Conservation (phyloP, 1,284 basidiomycete species). For the Cutaneotrichosporon sp. region DNA sequence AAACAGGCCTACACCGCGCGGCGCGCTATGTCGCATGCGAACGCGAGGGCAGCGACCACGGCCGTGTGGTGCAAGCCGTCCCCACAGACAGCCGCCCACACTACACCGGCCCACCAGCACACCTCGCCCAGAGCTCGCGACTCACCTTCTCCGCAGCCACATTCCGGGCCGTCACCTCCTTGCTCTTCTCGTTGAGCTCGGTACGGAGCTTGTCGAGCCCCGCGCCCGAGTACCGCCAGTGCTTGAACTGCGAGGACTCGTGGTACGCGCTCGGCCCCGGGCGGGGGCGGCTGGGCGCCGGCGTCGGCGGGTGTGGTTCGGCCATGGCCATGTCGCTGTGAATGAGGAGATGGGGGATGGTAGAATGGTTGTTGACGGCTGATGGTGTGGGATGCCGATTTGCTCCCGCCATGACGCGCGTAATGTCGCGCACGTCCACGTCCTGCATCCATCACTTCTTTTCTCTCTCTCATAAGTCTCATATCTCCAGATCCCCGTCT, state of each 20-base stretch:
- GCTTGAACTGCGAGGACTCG: conserved; percentile 77
- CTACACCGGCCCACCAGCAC: too few species aligned
- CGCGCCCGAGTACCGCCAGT: conserved; percentile 81
- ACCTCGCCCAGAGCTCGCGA: too few species aligned
- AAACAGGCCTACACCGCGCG: too few species aligned
- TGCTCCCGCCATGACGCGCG: neutral
- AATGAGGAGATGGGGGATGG: neutral
- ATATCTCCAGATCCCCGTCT: too few species aligned
- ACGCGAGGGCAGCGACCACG: too few species aligned
- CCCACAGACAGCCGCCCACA: neutral
- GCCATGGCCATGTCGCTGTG: too few species aligned
- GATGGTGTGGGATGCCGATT: neutral
- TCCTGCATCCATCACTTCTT: neutral
- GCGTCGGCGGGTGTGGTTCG: neutral
- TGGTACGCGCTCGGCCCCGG: conserved; percentile 62
- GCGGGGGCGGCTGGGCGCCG: conserved; percentile 3
- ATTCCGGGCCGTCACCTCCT: conserved; percentile 69
- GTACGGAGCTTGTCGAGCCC: conserved; percentile 63
- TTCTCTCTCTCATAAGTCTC: too few species aligned
- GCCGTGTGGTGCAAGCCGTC: too few species aligned
- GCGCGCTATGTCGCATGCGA: too few species aligned
- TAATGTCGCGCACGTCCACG: neutral
- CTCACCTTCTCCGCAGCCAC: conserved; percentile 78
- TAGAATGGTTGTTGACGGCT: too few species aligned
- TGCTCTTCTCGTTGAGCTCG: conserved; percentile 71